These are phyloP conservation scores for Aspergillus intermedius DNA, from an alignment of 2,329 filamentous ascomycete genomes.

Conservation along the genomic window DNA sequence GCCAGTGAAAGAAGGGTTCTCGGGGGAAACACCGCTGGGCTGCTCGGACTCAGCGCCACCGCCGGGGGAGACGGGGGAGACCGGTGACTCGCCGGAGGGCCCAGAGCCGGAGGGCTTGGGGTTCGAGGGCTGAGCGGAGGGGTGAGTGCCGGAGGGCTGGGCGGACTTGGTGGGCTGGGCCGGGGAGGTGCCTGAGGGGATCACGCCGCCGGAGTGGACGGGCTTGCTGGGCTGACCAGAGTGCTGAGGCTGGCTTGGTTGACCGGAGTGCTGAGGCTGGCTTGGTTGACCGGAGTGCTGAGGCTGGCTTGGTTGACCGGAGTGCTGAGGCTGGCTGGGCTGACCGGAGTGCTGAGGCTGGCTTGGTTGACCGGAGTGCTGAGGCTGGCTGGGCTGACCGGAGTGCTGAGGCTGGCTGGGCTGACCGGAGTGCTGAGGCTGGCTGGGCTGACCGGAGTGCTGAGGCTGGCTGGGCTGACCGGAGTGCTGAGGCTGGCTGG, in stretches of 20 bases:
- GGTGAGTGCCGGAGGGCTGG: too few relatives aligned
- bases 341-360: too few relatives aligned
- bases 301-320: too few relatives aligned
- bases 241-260: conserved; percentile 3
- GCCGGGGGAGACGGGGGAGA: conserved; percentile 5
- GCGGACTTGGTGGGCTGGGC: too few relatives aligned
- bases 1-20: conserved; percentile 22
- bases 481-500: conserved; percentile 4
- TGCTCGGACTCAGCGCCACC: neutral
- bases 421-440: neutral
- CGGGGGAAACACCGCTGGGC: neutral
- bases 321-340: too few relatives aligned
- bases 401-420: neutral
- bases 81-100: conserved; percentile 8
- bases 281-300: neutral
- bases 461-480: too few relatives aligned
- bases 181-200: neutral
- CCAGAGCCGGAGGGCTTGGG: conserved; percentile 6
- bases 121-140: conserved; percentile 1
- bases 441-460: neutral
- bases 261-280: conserved; percentile 2
- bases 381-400: conserved; percentile 1
- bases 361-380: neutral
- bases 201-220: neutral
- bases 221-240: too few relatives aligned